Evolutionary conservation across 768 basidiomycete species (phyloP).

Genomic region (Cytidiella melzeri): DNA sequence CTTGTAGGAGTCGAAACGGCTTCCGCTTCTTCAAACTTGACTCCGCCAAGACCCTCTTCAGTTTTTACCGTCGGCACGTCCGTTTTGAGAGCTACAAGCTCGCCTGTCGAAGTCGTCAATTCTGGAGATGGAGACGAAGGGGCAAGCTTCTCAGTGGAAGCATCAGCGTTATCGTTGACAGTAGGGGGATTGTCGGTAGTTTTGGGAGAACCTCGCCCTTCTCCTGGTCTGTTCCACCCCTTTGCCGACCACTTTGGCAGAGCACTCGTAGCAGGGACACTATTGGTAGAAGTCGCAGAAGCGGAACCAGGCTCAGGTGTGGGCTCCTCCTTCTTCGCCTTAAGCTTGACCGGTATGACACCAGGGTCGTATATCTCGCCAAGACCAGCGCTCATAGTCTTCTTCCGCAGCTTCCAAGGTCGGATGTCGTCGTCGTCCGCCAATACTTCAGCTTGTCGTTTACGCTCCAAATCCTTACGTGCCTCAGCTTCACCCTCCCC

Average conservation of each 20-base stretch:
- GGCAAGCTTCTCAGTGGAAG: neutral
- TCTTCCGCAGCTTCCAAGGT: constrained; percentile 63
- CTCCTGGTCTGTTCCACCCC: constrained; percentile 24
- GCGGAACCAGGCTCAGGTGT: neutral
- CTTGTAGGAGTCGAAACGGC: constrained; percentile 4
- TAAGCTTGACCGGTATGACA: constrained; percentile 56
- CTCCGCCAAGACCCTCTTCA: neutral
- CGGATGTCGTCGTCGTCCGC: constrained; percentile 47
- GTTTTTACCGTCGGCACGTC: neutral
- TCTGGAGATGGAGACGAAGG: neutral
- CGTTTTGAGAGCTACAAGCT: neutral
- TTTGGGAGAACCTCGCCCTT: neutral
- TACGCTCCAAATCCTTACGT: constrained; percentile 8
- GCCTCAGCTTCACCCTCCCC: constrained; percentile 9
- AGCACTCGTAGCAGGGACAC: constrained; percentile 7
- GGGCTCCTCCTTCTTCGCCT: constrained; percentile 43
- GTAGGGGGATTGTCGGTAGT: neutral
- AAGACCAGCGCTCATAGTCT: constrained; percentile 50
- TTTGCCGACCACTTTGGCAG: constrained; percentile 22
- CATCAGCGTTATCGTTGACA: neutral
- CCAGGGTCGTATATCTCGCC: constrained; percentile 83
- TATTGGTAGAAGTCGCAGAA: neutral
- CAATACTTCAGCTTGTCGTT: constrained; percentile 22
- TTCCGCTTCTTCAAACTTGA: constrained; percentile 7
- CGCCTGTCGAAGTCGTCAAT: neutral